Evolutionary conservation across 495 filamentous ascomycete species (phyloP), one percentile per base, ranked within the genome.

Genomic region (Aspergillus funiculosus): DNA sequence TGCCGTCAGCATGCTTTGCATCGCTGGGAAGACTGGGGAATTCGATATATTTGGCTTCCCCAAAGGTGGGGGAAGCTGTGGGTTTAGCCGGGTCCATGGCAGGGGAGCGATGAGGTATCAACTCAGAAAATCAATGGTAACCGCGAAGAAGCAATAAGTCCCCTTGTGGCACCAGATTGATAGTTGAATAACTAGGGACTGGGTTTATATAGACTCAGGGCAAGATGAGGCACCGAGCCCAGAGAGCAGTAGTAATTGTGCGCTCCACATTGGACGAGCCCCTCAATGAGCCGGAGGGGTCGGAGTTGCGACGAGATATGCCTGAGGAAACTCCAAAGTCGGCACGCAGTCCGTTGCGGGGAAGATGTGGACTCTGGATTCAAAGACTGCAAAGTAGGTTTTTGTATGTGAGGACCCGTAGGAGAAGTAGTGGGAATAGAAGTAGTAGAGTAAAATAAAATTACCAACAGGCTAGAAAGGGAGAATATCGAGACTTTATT

Each of bases 1-100:
- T 74, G 14, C 83, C 83, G 64, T 86, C 76, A 32, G 68, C 64
- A 43, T 75, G 66, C 49, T 68, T 78, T 39, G 75, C 71, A 39
- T 69, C 75, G 31, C 71, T 67, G 29, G 81, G 76, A 15, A 81
- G 63, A 52, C 71, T 68, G 38, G 73, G 71, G 51, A 86, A 87
- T 50, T 81, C 64, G 49, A 86, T 71, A 47, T 78, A 85, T 48
- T 73, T 75, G 11, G 80, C 69, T 54, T 76, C 71, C 46, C 51
- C 47, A 31, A 58, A 43, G 19, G 53, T 54, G 28, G 40, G 50
- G 15, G 59, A 43, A 41, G 42, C 46, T 13, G 39, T 54, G 30
- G 57, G 52, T 14, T 58, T 43, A 22, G 60, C 45, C 17, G 52
- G 24, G 37, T 62, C 62, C 63, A 69, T 67, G 32, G 11, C 20